phyloP scores from a whole-genome alignment of 2,329 filamentous ascomycete species.

The Clonostachys solani region DNA sequence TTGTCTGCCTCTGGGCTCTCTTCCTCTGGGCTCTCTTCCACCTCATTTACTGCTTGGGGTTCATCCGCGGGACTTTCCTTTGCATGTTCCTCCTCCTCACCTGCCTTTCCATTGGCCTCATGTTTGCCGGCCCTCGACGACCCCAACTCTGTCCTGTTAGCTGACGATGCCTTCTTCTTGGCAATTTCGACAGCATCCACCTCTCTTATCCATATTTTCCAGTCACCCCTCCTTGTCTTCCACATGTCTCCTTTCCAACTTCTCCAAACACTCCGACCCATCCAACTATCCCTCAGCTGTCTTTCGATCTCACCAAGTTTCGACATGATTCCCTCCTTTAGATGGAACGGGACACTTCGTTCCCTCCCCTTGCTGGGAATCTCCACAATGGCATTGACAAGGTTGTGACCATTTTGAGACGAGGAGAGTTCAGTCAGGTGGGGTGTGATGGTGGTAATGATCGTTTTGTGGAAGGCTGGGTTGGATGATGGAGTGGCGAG shows the following conservation, averaged over 20 bases:
- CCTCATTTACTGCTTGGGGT: not conserved
- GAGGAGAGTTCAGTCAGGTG: constrained; percentile 39
- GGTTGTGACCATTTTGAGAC: constrained; percentile 46
- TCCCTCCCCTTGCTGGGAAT: constrained; percentile 44
- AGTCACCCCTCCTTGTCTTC: constrained; percentile 47
- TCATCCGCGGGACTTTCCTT: constrained; percentile 6
- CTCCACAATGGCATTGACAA: constrained; percentile 43
- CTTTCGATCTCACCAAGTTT: constrained; percentile 42
- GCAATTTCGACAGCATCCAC: constrained; percentile 17
- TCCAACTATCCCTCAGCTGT: constrained; percentile 46
- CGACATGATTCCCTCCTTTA: constrained; percentile 51
- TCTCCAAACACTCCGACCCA: constrained; percentile 52
- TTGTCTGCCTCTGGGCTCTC: constrained; percentile 1
- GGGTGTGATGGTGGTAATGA: constrained; percentile 41
- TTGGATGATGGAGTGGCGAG: constrained; percentile 41
- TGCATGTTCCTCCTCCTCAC: constrained; percentile 8
- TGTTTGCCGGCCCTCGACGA: not conserved
- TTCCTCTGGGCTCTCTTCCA: constrained; percentile 1
- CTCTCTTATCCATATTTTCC: constrained; percentile 54
- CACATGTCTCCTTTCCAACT: constrained; percentile 55
- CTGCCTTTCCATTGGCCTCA: not conserved
- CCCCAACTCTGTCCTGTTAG: constrained; percentile 1
- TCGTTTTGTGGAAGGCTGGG: constrained; percentile 50
- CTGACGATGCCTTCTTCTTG: constrained; percentile 4
- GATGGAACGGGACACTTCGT: constrained; percentile 48